phyloP scores from a whole-genome alignment of 2,329 filamentous ascomycete species.

The Periconia sp. region DNA sequence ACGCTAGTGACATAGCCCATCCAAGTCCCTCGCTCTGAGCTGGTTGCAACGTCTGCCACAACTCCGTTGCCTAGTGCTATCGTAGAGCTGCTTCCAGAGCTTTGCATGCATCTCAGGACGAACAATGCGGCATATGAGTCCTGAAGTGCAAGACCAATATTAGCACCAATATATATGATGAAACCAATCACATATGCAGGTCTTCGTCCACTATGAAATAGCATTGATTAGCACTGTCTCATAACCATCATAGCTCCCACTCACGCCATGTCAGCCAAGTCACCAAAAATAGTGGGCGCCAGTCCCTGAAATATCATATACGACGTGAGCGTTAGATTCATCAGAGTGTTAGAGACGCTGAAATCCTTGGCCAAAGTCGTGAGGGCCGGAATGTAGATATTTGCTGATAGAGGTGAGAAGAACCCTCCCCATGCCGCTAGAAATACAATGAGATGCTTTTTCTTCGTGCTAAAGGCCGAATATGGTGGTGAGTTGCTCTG shows the following conservation, averaged over 20 bases:
- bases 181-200: constrained; percentile 54
- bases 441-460: constrained; percentile 46
- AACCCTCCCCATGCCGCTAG: constrained; percentile 55
- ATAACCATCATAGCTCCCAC: neutral
- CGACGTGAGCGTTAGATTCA: constrained; percentile 57
- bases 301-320: constrained; percentile 57
- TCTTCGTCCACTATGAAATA: constrained; percentile 48
- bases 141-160: constrained; percentile 34
- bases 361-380: constrained; percentile 36
- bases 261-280: constrained; percentile 51
- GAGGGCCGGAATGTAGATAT: constrained; percentile 42
- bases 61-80: constrained; percentile 50
- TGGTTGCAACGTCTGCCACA: constrained; percentile 49
- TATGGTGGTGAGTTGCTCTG: constrained; percentile 19
- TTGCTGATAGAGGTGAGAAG: constrained; percentile 54
- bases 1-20: constrained; percentile 64
- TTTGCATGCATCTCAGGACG: constrained; percentile 35
- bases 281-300: constrained; percentile 56
- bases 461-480: constrained; percentile 23
- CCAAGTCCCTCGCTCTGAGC: constrained; percentile 49
- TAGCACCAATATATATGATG: constrained; percentile 32
- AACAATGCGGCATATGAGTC: constrained; percentile 31
- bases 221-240: neutral
- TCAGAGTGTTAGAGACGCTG: constrained; percentile 48
- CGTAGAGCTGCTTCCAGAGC: constrained; percentile 46